Conservation (phyloP, 73 alveolate genomes). For the Durusdinium trenchii region DNA sequence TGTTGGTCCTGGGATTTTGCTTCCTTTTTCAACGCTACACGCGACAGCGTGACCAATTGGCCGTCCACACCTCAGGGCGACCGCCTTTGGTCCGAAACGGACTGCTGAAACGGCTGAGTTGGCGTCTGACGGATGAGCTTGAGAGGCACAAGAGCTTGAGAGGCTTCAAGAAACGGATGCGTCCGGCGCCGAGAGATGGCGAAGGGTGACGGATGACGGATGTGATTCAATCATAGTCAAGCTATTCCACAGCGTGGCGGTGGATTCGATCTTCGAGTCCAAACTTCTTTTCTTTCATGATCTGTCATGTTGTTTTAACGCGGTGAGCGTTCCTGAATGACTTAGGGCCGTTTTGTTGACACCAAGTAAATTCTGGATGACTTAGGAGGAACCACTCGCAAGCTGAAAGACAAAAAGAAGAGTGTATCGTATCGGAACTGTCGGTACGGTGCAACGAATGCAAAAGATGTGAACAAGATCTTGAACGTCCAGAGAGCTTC, state of each 20-base stretch:
- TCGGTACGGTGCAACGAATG: no score
- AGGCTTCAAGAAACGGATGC: constrained; percentile 14
- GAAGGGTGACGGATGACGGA: not conserved
- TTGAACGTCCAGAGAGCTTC: no score
- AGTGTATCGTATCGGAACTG: no score
- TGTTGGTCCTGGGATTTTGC: not conserved
- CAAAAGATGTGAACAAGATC: no score
- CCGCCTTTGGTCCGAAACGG: no score
- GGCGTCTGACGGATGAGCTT: no score
- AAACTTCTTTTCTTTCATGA: no score
- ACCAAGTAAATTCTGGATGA: not conserved
- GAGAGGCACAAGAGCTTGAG: not conserved
- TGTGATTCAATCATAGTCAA: not conserved
- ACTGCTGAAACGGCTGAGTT: no score
- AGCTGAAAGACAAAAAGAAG: no score
- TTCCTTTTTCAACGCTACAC: constrained; percentile 28
- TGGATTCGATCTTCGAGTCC: not conserved
- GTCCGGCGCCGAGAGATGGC: not conserved
- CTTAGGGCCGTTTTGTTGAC: not conserved
- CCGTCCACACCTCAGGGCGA: no score
- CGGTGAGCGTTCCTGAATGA: not conserved
- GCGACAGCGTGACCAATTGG: not conserved
- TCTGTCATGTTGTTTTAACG: not conserved
- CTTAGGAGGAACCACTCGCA: not conserved
- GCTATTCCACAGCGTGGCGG: not conserved